Evolutionary conservation across 2,329 filamentous ascomycete genomes (phyloP).

Genomic region (Fusarium armeniacum): DNA sequence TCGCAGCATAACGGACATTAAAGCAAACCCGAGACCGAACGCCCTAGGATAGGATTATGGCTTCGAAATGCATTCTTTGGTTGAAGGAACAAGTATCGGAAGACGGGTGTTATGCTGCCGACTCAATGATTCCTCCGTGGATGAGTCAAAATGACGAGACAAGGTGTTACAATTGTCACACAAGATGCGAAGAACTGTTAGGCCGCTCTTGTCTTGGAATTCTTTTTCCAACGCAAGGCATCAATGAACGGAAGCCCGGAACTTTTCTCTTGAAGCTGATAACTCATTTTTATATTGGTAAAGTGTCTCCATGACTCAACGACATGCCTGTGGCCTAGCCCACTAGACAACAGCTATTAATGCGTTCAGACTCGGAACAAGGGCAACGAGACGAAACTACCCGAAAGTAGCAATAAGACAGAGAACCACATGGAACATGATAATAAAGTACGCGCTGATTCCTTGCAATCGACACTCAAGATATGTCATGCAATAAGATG

Average conservation of each 20-base stretch:
- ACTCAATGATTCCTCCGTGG: background rate
- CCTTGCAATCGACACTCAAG: background rate
- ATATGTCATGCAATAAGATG: background rate
- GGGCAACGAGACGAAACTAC: background rate
- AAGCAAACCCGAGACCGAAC: constrained; percentile 40
- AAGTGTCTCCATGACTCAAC: background rate
- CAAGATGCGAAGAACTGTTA: constrained; percentile 14
- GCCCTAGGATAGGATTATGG: background rate
- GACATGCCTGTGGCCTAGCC: background rate
- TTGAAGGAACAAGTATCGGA: background rate
- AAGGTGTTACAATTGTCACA: constrained; percentile 31
- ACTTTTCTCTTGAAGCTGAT: constrained; percentile 5
- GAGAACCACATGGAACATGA: constrained; percentile 12
- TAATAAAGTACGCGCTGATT: background rate
- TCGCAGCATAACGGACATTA: constrained; percentile 37
- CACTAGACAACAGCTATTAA: background rate
- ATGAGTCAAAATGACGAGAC: constrained; percentile 33
- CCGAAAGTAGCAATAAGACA: background rate
- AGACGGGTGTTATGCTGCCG: constrained; percentile 1
- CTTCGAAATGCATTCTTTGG: background rate
- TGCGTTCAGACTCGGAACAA: background rate
- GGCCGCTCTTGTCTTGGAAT: constrained; percentile 3
- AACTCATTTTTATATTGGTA: constrained; percentile 17
- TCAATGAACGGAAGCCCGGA: constrained; percentile 16
- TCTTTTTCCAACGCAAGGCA: background rate